These are phyloP conservation scores for Yamadazyma spencermartinsiae DNA, from an alignment of 1,139 yeast species.

Conservation along the genomic window DNA sequence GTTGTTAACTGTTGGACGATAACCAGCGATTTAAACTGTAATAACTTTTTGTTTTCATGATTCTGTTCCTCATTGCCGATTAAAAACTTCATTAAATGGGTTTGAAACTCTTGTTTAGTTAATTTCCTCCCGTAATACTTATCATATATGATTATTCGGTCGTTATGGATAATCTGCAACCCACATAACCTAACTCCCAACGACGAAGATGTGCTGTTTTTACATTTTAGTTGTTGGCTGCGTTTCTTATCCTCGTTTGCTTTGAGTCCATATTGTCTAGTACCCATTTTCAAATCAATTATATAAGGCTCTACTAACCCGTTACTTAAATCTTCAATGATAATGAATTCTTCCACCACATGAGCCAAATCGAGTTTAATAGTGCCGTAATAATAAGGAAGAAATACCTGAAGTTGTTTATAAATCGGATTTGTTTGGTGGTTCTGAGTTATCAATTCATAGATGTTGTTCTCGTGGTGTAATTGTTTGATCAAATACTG, in stretches of 20 bases:
- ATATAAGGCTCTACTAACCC: constrained; percentile 87
- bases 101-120: constrained; percentile 75
- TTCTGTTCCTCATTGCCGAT: constrained; percentile 28
- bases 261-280: constrained; percentile 96
- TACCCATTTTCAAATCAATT: constrained; percentile 95
- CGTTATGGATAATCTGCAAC: constrained; percentile 78
- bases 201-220: constrained; percentile 72
- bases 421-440: constrained; percentile 48
- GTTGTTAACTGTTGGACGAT: constrained; percentile 61
- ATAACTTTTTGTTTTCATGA: neutral
- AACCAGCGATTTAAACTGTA: constrained; percentile 13
- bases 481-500: constrained; percentile 96
- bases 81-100: constrained; percentile 71
- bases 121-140: constrained; percentile 90
- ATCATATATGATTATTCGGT: constrained; percentile 64
- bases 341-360: constrained; percentile 57
- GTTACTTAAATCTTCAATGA: constrained; percentile 86
- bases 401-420: constrained; percentile 72
- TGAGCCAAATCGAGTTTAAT: constrained; percentile 26
- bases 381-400: constrained; percentile 88
- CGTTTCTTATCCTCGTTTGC: constrained; percentile 70
- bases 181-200: constrained; percentile 96
- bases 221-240: constrained; percentile 83
- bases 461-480: constrained; percentile 87
- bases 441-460: constrained; percentile 60